Evolutionary conservation across 257 asterid genomes (phyloP), one percentile per base, ranked within the genome.

Genomic region (Capsicum baccatum): DNA sequence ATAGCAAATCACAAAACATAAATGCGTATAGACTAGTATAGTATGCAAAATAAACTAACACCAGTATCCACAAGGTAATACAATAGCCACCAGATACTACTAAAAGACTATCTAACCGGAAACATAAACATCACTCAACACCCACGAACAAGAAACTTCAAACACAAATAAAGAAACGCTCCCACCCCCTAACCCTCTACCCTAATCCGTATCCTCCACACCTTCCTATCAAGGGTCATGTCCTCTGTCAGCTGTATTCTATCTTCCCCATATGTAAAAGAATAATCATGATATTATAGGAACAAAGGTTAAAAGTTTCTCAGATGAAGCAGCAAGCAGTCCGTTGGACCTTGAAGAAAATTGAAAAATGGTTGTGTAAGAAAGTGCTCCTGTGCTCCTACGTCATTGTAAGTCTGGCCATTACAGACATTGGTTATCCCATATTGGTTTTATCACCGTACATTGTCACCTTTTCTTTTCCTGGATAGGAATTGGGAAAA

Each of bases 401-500:
- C 50, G 16, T 35, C 44, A 67, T 13, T 67, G n/a, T 66, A 66
- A 67, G 6, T 67, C 19, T 67, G 19, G 6, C 47, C 19, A 67
- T 67, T 67, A 35, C n/a, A 13, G 74, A 47, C 10, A 3, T 47
- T 47, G 35, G 47, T 71, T 71, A 71, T 47, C 79, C 37, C 57
- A 71, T 71, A n/a, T 11, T 10, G 35, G 58, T n/a, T 47, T 37
- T 71, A 17, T 70, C 12, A 70, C 54, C 16, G 35, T 44, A 57
- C 57, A 9, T 44, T 44, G 57, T 71, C 79, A 11, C 39, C 79
- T 71, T 70, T 21, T 17, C 15, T 19, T 71, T 71, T n/a, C 58
- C 79, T 71, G 39, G 79, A 47, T 3, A 73, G 42, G 57, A 73
- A 73, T 47, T 47, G 58, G 57, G 80, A 21, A 73, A 73, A 47